Conservation (phyloP, 768 basidiomycete genomes). For the Suillus bovinus region DNA sequence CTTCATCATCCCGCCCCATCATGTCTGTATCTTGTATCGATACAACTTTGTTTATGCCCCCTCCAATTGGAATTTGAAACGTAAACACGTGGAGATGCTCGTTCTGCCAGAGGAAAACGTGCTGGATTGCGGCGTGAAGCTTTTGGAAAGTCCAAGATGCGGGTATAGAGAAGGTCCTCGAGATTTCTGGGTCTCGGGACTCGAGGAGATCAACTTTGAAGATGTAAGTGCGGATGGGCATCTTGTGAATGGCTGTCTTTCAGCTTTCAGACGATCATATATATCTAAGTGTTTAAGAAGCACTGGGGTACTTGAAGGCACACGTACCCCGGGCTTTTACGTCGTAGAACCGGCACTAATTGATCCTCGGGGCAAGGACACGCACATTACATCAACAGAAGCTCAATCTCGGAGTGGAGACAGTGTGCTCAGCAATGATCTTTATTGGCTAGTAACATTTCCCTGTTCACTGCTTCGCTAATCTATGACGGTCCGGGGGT, state of each 20-base stretch:
- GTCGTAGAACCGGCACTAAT: background rate
- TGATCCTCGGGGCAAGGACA: conserved; percentile 6
- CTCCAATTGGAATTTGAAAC: conserved; percentile 14
- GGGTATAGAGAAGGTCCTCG: conserved; percentile 22
- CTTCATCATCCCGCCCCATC: conserved; percentile 9
- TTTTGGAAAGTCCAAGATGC: conserved; percentile 22
- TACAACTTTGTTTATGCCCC: conserved; percentile 1
- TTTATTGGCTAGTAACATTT: conserved; percentile 5
- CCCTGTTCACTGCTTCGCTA: conserved; percentile 4
- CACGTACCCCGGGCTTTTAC: background rate
- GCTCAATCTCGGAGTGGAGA: conserved; percentile 2
- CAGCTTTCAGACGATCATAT: background rate
- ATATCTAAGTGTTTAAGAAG: background rate
- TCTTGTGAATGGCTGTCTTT: conserved; percentile 3
- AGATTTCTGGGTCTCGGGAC: conserved; percentile 22
- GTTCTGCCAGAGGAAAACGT: conserved; percentile 21
- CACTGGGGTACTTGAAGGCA: background rate
- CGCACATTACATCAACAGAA: conserved; percentile 3
- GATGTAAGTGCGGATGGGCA: conserved; percentile 17
- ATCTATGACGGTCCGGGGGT: conserved; percentile 3
- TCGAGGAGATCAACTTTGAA: conserved; percentile 22
- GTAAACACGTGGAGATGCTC: conserved; percentile 22
- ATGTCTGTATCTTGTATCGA: conserved; percentile 8
- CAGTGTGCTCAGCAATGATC: background rate
- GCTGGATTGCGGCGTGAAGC: conserved; percentile 23